Percentiles rank a stretch among this genome's conserved stretches.
These are phyloP conservation scores for Erythrobasidium hasegawianum DNA, from an alignment of 1,284 basidiomycete species.

Conservation along the genomic window DNA sequence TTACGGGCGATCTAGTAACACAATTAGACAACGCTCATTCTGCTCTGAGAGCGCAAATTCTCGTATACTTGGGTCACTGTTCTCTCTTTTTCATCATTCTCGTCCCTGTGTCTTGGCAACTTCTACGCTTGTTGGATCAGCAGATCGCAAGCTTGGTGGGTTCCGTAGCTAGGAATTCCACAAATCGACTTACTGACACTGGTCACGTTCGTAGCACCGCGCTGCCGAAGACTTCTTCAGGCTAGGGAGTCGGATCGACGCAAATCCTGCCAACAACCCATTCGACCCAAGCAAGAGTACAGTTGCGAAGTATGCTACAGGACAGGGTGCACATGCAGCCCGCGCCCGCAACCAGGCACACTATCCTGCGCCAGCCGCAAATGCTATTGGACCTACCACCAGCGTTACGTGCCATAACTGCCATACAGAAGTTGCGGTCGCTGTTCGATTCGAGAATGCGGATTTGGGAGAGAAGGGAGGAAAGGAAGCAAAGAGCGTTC, in stretches of 20 bases:
- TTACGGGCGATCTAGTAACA: not conserved
- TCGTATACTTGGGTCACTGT: slow-evolving; percentile 20
- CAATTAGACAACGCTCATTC: slow-evolving; percentile 9
- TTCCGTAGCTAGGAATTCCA: not conserved
- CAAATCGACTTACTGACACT: not conserved
- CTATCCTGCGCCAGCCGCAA: not conserved
- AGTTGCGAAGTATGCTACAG: not conserved
- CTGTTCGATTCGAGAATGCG: not conserved
- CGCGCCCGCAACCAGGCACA: not conserved
- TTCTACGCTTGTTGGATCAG: slow-evolving; percentile 13
- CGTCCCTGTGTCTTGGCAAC: slow-evolving; percentile 16
- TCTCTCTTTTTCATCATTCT: slow-evolving; percentile 11
- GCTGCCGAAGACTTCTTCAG: slow-evolving; percentile 30
- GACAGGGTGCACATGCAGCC: not conserved
- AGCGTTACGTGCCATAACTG: slow-evolving; percentile 2
- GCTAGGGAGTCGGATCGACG: slow-evolving; percentile 13
- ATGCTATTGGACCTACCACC: not conserved
- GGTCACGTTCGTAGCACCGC: slow-evolving; percentile 1
- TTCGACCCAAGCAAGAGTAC: not conserved
- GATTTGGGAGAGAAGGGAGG: too few species aligned
- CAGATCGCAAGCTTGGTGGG: slow-evolving; percentile 27
- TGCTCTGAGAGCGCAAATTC: slow-evolving; percentile 4
- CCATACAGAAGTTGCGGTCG: not conserved
- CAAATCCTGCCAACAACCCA: too few species aligned
- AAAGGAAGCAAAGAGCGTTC: not conserved